A percentile compares a stretch with the other conserved stretches of the same genome.
Evolutionary conservation across 805 yeast genomes (phyloP).

Genomic region (Pichia ethanolica): DNA sequence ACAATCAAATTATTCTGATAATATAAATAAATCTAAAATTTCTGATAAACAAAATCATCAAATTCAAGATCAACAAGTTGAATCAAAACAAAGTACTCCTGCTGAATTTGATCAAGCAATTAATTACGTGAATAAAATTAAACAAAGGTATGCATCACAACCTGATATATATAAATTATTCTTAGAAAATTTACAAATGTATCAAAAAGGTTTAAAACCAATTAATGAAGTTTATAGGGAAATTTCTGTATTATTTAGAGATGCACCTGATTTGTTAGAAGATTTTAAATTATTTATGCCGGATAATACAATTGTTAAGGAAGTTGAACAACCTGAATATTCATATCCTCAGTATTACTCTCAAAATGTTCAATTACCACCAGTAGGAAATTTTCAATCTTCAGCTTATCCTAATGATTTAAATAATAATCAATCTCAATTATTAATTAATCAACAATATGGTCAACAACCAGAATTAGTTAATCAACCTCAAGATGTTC

Average conservation of each 20-base stretch:
- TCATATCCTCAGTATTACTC: constrained; percentile 12
- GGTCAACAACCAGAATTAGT: neutral
- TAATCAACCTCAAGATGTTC: constrained; percentile 9
- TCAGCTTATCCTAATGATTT: constrained; percentile 16
- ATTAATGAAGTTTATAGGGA: constrained; percentile 93
- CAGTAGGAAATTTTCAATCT: constrained; percentile 83
- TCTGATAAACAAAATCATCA: constrained; percentile 7
- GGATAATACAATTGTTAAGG: constrained; percentile 43
- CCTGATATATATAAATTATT: constrained; percentile 95
- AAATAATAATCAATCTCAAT: constrained; percentile 2
- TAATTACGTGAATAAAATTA: constrained; percentile 91
- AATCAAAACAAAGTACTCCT: constrained; percentile 45
- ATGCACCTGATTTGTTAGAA: constrained; percentile 89
- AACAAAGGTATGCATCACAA: constrained; percentile 84
- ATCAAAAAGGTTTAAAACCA: constrained; percentile 93
- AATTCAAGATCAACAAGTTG: constrained; percentile 15
- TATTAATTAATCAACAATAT: constrained; percentile 1
- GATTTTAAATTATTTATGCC: constrained; percentile 96
- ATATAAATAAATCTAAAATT: neutral
- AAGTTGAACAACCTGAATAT: constrained; percentile 18
- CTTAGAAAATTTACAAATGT: constrained; percentile 90
- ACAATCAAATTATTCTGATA: too few species aligned
- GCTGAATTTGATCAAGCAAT: constrained; percentile 97
- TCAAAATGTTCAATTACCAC: constrained; percentile 56
- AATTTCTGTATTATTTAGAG: constrained; percentile 79